Conservation (phyloP, 495 filamentous ascomycete species). For the Penicillium mononematosum region DNA sequence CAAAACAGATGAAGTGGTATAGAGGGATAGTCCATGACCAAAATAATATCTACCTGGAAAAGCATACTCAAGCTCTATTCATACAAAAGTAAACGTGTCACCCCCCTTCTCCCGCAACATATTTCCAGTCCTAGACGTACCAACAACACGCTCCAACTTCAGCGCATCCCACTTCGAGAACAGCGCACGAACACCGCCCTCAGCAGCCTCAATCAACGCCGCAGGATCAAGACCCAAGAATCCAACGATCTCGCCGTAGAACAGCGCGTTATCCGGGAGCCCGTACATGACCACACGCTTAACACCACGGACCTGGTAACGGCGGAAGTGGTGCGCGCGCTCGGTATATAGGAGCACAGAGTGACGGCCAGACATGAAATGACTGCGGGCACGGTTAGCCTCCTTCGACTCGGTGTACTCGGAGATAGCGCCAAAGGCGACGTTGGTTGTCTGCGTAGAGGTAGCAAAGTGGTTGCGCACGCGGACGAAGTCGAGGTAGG, state of each 20-base stretch:
- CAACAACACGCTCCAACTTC: constrained; percentile 86
- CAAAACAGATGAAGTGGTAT: neutral
- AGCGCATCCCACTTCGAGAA: constrained; percentile 89
- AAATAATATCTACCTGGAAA: neutral
- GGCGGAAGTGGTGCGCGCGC: constrained; percentile 88
- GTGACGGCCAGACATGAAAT: constrained; percentile 81
- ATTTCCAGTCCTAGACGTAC: constrained; percentile 64
- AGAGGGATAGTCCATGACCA: neutral
- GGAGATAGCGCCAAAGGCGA: constrained; percentile 82
- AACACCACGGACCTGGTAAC: constrained; percentile 77
- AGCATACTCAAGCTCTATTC: constrained; percentile 10
- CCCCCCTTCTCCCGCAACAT: constrained; percentile 74
- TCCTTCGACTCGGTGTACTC: constrained; percentile 80
- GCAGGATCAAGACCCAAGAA: constrained; percentile 55
- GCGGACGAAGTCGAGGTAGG: constrained; percentile 90
- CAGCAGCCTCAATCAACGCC: constrained; percentile 34
- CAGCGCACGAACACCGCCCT: constrained; percentile 59
- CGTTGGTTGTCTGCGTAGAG: constrained; percentile 59
- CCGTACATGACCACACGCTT: constrained; percentile 80
- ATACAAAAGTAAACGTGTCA: constrained; percentile 75
- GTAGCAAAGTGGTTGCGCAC: constrained; percentile 86
- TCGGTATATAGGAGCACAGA: constrained; percentile 87
- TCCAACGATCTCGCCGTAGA: constrained; percentile 84
- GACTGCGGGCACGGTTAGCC: constrained; percentile 76
- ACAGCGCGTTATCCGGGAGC: constrained; percentile 81